phyloP scores from a whole-genome alignment of 306 rosid species.

The Vigna radiata region DNA sequence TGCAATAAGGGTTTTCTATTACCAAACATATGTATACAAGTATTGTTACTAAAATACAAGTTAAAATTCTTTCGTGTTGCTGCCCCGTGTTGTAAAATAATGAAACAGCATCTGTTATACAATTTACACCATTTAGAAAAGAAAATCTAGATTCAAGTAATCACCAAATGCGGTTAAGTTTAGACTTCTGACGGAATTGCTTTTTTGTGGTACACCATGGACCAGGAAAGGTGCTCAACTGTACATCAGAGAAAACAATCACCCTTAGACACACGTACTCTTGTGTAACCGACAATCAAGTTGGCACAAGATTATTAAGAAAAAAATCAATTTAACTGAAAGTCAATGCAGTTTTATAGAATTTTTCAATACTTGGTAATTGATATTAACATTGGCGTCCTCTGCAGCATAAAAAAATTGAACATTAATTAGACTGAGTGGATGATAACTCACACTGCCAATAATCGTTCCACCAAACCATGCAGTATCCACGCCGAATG shows the following conservation, averaged over 20 bases:
- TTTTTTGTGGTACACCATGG: conserved; percentile 74
- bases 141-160: background rate
- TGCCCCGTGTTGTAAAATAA: background rate
- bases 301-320: background rate
- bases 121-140: background rate
- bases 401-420: conserved; percentile 10
- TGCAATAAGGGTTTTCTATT: background rate
- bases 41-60: conserved; percentile 8
- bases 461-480: conserved; percentile 84
- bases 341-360: background rate
- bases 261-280: background rate
- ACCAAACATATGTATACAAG: background rate
- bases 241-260: conserved; percentile 34
- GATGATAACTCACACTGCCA: conserved; percentile 67
- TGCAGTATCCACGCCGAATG: conserved; percentile 71
- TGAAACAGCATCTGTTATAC: background rate
- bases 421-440: background rate
- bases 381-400: background rate
- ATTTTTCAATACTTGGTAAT: conserved; percentile 8
- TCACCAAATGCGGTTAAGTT: conserved; percentile 61
- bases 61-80: background rate
- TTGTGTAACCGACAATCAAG: conserved; percentile 10
- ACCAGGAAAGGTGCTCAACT: conserved; percentile 82
- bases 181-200: conserved; percentile 68
- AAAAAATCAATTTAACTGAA: background rate